Evolutionary conservation across 345 rosid genomes (phyloP), one percentile per base, ranked within the genome.

Genomic region (Lepidium aucheri): DNA sequence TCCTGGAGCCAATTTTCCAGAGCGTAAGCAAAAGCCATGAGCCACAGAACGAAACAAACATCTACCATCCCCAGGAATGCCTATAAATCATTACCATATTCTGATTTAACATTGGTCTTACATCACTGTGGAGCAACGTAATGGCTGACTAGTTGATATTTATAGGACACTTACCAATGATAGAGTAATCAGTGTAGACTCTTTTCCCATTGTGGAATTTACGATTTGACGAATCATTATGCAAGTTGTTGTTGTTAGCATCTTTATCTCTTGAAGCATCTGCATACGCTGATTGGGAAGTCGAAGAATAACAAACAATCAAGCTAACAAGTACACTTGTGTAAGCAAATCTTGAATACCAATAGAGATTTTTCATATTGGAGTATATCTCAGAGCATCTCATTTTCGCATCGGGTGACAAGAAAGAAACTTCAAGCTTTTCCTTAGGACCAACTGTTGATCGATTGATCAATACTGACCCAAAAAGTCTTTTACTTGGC

Each of bases 51-150:
- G 92, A 69, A 94, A 94, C 85, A 94, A 78, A 61, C 99, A 94
- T 54, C 99, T 80, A 17, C 99, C 99, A 79, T 94, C 97, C 46
- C 99, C 97, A 39, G 97, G 99, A 56, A 94, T 84, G 67, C 96
- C 99, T 90, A 80, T 63, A 82, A 8, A 35, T 16, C 47, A 56
- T 35, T 42, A 44, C 47, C 54, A 51, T 41, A 47, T 15, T 38
- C 26, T 26, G 3, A 40, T 20, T 45, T 1, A 59, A 33, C 26
- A 40, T 53, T 16, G 30, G 30, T 20, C 3, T 24, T 2, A 3
- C 26, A 1, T 24, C 3, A 24, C 4, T 24, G 26, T 3, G 2
- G 1, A 44, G 14, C 4, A 3, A 24, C 9, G 38, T 15, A 7
- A 28, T 15, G 4, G 40, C 34, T 5, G 26, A 44, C 34, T 12